Conservation (phyloP, 192 early-diverging fungal genomes). For the Cladochytrium replicatum region DNA sequence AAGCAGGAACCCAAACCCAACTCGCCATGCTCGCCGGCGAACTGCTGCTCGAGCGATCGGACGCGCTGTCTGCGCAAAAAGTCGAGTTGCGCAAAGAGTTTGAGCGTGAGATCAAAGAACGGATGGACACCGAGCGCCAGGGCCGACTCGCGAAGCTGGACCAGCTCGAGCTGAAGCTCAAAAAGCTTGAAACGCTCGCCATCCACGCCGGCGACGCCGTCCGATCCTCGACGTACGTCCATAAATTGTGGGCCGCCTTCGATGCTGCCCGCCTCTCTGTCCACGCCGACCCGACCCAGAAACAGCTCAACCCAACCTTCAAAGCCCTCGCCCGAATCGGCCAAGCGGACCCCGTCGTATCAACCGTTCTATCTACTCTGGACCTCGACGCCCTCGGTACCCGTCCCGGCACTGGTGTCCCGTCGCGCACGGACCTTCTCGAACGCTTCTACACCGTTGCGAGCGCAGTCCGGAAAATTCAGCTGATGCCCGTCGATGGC, state of each 20-base stretch:
- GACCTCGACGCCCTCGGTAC: no score
- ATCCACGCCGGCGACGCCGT: slow-evolving; percentile 59
- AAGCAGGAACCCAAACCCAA: no score
- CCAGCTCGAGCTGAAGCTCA: slow-evolving; percentile 65
- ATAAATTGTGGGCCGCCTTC: slow-evolving; percentile 56
- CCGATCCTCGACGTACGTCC: slow-evolving; percentile 50
- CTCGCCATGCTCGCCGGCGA: no score
- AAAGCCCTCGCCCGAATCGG: no score
- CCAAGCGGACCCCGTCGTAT: no score
- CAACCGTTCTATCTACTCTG: no score
- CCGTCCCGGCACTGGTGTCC: no score
- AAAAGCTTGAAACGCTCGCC: slow-evolving; percentile 58
- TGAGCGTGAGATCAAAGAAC: slow-evolving; percentile 61
- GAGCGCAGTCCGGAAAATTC: slow-evolving; percentile 59
- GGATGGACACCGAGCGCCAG: slow-evolving; percentile 82
- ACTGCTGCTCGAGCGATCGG: no score
- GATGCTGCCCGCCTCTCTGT: slow-evolving; percentile 40
- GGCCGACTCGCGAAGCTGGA: slow-evolving; percentile 81
- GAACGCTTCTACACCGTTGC: slow-evolving; percentile 63
- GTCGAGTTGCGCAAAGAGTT: no score
- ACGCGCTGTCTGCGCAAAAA: no score
- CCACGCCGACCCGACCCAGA: slow-evolving; percentile 12
- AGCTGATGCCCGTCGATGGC: slow-evolving; percentile 80
- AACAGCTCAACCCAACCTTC: no score
- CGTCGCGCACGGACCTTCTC: slow-evolving; percentile 43